Evolutionary conservation across 2,329 filamentous ascomycete genomes (phyloP), one percentile per base, ranked within the genome.

Genomic region (Hypoxylon sp.): DNA sequence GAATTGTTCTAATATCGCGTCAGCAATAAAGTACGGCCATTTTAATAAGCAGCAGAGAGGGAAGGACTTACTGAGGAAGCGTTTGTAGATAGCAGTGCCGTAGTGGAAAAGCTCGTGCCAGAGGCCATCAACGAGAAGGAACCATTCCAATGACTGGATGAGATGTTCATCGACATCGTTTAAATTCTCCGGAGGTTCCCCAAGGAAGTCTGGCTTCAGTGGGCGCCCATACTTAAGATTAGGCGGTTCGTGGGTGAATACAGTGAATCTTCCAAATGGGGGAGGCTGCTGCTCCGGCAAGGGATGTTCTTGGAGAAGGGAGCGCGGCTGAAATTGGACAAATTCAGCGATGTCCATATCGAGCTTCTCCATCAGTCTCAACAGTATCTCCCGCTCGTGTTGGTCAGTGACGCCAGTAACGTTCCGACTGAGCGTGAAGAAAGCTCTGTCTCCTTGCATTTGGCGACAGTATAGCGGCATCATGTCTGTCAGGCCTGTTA

Each of bases 391-490:
- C 73, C 94, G 90, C 67, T 92, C 89, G 6, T 88, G 83, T 6
- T 84, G 80, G 48, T 92, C 88, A 30, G 87, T 86, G 61, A 98
- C 86, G 50, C 92, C 88, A 55, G 94, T 91, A 61, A 98, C 82
- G 62, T 97, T 92, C 58, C 89, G 88, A 64, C 91, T 93, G 54
- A 99, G 85, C 14, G 91, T 90, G 61, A 90, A 87, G 73, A 94
- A 90, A 68, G 87, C 86, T 69, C 91, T 86, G 11, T 88, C 83
- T 6, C 85, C 82, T 8, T 88, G 85, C 11, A 99, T 84, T 74
- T 93, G 91, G 7, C 94, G 94, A 69, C 93, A 95, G 79, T 99
- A 99, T 0, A 97, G 83, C 0, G 96, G 95, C 61, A 97, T 92
- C 46, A 96, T 82, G 69, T 95, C 91, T 66, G 92, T 89, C 61